phyloP scores from a whole-genome alignment of 2,329 filamentous ascomycete species.

The Diaporthe ilicicola region DNA sequence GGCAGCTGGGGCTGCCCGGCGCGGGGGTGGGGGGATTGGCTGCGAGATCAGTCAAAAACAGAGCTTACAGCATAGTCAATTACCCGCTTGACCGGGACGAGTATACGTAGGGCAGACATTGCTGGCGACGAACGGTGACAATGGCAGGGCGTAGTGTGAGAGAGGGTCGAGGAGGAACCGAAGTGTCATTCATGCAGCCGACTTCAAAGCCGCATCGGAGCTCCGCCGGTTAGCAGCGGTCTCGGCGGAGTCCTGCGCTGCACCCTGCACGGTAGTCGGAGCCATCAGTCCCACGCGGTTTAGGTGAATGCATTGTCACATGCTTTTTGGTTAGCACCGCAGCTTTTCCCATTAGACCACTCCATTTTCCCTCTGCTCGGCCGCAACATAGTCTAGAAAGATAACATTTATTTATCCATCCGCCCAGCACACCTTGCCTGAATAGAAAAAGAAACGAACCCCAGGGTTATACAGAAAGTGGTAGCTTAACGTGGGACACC shows the following conservation, averaged over 20 bases:
- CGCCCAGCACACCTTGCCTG: neutral
- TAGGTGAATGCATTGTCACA: constrained; percentile 17
- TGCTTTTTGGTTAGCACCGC: neutral
- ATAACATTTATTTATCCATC: constrained; percentile 18
- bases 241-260: constrained; percentile 23
- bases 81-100: constrained; percentile 84
- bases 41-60: neutral
- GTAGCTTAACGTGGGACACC: neutral
- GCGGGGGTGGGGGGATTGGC: neutral
- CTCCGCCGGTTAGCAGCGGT: constrained; percentile 47
- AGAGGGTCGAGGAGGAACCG: constrained; percentile 29
- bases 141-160: constrained; percentile 35
- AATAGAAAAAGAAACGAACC: neutral
- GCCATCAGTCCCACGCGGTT: neutral
- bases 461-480: constrained; percentile 24
- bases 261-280: neutral
- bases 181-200: constrained; percentile 11
- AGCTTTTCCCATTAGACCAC: neutral
- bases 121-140: constrained; percentile 38
- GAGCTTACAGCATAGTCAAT: constrained; percentile 84
- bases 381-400: neutral
- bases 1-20: neutral
- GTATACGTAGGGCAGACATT: constrained; percentile 77
- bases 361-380: neutral
- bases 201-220: constrained; percentile 25